A percentile compares a stretch with the other conserved stretches of the same genome.
phyloP scores from a whole-genome alignment of 331 rosid genomes.

The Pyracantha coccinea region DNA sequence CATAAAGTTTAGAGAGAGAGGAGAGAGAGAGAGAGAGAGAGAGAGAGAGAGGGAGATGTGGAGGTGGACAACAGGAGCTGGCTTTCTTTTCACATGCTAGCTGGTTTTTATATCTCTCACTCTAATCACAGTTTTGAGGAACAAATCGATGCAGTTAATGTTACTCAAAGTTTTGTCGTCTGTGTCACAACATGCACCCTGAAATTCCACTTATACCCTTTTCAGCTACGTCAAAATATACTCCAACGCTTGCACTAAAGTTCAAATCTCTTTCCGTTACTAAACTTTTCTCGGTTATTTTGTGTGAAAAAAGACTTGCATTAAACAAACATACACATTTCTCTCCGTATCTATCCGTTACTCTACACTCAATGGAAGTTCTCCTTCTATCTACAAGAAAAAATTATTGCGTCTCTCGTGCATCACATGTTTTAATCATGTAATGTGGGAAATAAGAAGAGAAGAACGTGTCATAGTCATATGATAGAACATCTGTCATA shows the following conservation, averaged over 20 bases:
- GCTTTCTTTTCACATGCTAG: constrained; percentile 7
- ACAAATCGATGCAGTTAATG: neutral
- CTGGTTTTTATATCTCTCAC: neutral
- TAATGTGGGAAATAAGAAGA: too few species aligned
- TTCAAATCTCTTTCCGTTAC: neutral
- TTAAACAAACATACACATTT: too few species aligned
- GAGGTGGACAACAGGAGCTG: neutral
- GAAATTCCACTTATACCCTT: constrained; percentile 18
- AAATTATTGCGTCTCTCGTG: fast-evolving
- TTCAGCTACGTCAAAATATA: neutral
- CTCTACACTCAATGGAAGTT: too few species aligned
- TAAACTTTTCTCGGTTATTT: neutral
- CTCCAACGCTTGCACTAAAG: fast-evolving
- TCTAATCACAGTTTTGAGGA: neutral
- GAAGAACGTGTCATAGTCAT: too few species aligned
- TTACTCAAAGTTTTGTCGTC: neutral
- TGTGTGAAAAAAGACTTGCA: too few species aligned
- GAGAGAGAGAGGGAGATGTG: neutral
- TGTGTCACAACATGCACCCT: neutral
- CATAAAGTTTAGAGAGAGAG: neutral
- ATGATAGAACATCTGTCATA: too few species aligned
- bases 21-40: neutral
- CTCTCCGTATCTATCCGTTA: too few species aligned
- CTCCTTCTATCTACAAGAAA: too few species aligned
- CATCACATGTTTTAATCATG: too few species aligned